Evolutionary conservation across 2,329 filamentous ascomycete genomes (phyloP).

Genomic region (Leptographium wingfieldii): DNA sequence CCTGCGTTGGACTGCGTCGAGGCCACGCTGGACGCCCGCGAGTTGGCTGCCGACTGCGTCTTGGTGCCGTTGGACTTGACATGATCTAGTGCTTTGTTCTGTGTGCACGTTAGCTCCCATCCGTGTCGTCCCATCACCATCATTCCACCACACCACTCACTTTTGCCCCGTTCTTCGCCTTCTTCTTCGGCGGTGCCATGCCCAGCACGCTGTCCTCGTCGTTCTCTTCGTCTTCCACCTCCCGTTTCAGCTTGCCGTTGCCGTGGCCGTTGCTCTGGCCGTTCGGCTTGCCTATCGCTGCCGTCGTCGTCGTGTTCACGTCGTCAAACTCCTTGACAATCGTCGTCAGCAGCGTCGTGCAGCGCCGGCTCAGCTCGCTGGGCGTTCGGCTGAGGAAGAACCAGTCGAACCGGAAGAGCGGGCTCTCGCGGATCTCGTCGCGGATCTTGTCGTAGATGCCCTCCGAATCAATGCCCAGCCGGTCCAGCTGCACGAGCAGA

Average conservation of each 20-base stretch:
- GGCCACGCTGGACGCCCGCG: constrained; percentile 76
- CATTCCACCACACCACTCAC: constrained; percentile 33
- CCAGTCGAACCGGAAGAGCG: constrained; percentile 97
- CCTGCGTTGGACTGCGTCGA: constrained; percentile 51
- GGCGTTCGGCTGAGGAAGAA: constrained; percentile 95
- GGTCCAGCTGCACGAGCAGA: constrained; percentile 83
- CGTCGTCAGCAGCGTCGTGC: constrained; percentile 86
- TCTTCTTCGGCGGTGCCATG: constrained; percentile 77
- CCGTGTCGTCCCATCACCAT: neutral
- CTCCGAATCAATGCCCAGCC: constrained; percentile 83
- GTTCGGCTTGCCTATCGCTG: constrained; percentile 15
- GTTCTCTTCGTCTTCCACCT: constrained; percentile 68
- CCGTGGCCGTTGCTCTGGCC: constrained; percentile 21
- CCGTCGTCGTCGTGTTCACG: constrained; percentile 25
- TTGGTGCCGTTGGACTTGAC: constrained; percentile 42
- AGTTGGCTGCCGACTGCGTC: constrained; percentile 62
- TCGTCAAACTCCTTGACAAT: constrained; percentile 92
- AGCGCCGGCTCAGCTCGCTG: constrained; percentile 81
- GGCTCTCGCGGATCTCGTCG: constrained; percentile 91
- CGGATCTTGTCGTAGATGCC: constrained; percentile 84
- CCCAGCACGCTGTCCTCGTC: constrained; percentile 72
- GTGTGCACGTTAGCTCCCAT: constrained; percentile 4
- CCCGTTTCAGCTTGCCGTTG: constrained; percentile 63
- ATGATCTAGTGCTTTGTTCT: constrained; percentile 91
- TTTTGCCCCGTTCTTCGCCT: constrained; percentile 71